These are phyloP conservation scores for Phaeophleospora eucalypticola DNA, from an alignment of 2,329 filamentous ascomycete species.

Conservation along the genomic window DNA sequence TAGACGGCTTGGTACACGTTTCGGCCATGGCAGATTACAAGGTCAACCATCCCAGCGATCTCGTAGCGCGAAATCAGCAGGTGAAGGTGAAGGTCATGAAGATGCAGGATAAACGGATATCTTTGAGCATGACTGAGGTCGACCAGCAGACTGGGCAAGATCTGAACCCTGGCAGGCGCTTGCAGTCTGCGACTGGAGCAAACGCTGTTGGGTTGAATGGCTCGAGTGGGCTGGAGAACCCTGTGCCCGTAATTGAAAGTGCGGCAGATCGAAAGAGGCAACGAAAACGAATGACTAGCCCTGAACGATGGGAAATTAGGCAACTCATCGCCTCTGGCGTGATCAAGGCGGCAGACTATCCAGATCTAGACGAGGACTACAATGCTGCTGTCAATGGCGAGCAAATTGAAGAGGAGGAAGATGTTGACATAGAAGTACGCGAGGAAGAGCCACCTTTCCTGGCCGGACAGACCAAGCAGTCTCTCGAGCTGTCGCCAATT, in stretches of 20 bases:
- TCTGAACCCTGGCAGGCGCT: constrained; percentile 68
- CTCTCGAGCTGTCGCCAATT: constrained; percentile 89
- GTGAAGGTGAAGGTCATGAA: constrained; percentile 93
- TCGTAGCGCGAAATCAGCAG: constrained; percentile 72
- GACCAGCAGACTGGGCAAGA: constrained; percentile 86
- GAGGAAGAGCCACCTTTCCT: constrained; percentile 97
- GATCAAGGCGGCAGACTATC: constrained; percentile 87
- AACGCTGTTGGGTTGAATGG: constrained; percentile 81
- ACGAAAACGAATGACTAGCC: constrained; percentile 92
- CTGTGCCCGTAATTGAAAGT: constrained; percentile 59
- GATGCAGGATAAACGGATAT: constrained; percentile 75
- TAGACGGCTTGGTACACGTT: constrained; percentile 90
- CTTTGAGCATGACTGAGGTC: constrained; percentile 94
- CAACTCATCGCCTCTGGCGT: constrained; percentile 95
- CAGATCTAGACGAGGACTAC: constrained; percentile 91
- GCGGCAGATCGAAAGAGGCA: constrained; percentile 54
- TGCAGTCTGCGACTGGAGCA: constrained; percentile 84
- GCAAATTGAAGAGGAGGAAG: constrained; percentile 87
- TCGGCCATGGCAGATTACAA: constrained; percentile 82
- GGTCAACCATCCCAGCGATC: constrained; percentile 86
- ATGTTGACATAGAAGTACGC: constrained; percentile 92
- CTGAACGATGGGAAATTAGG: constrained; percentile 95
- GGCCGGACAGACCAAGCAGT: constrained; percentile 93
- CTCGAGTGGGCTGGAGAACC: constrained; percentile 42
- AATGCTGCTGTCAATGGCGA: constrained; percentile 82